Evolutionary conservation across 2,329 filamentous ascomycete genomes (phyloP).

Genomic region (Fusarium austroafricanum): DNA sequence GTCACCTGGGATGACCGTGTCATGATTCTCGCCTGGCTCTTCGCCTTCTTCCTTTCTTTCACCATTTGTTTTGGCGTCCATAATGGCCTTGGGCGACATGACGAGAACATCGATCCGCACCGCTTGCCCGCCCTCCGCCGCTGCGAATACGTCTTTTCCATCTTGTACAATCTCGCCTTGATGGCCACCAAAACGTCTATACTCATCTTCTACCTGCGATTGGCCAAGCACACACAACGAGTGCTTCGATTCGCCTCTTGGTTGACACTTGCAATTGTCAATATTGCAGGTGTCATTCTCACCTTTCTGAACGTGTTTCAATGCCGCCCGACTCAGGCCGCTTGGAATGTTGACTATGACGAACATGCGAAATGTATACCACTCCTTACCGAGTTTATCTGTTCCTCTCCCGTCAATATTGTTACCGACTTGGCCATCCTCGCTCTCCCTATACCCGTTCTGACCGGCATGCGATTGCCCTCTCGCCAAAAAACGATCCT

Average conservation of each 20-base stretch:
- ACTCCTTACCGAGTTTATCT: conserved; percentile 71
- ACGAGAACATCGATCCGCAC: conserved; percentile 66
- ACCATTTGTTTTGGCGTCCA: conserved; percentile 72
- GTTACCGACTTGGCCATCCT: conserved; percentile 90
- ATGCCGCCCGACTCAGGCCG: conserved; percentile 79
- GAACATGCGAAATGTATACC: conserved; percentile 62
- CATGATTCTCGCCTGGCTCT: conserved; percentile 81
- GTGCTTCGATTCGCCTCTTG: conserved; percentile 87
- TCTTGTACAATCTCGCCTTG: conserved; percentile 82
- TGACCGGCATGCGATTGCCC: conserved; percentile 87
- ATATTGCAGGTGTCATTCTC: conserved; percentile 79
- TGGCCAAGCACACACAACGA: conserved; percentile 81
- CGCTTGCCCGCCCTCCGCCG: conserved; percentile 65
- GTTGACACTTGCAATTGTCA: conserved; percentile 80
- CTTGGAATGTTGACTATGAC: conserved; percentile 63
- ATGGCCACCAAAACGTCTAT: conserved; percentile 96
- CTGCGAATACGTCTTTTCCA: conserved; percentile 72
- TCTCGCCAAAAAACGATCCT: conserved; percentile 88
- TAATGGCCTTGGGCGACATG: conserved; percentile 76
- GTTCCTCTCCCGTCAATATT: conserved; percentile 89
- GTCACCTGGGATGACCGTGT: conserved; percentile 83
- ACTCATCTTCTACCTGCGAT: conserved; percentile 86
- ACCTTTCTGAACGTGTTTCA: conserved; percentile 91
- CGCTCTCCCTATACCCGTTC: conserved; percentile 86
- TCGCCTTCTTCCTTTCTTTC: conserved; percentile 75